Conservation (phyloP, 2,329 filamentous ascomycete genomes). For the Microcyclospora pomicola region DNA sequence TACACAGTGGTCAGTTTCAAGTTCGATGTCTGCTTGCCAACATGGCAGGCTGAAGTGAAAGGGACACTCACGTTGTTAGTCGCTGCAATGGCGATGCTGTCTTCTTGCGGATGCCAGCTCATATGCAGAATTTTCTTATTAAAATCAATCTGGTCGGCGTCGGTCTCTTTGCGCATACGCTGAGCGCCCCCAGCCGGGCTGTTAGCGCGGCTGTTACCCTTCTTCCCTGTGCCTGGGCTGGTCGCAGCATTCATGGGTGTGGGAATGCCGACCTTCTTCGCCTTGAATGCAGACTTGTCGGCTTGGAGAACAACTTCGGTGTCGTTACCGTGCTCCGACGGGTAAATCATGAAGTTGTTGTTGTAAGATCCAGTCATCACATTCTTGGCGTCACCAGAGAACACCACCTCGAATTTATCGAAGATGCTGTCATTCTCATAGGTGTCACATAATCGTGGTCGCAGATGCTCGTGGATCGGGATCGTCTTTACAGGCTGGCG, state of each 20-base stretch:
- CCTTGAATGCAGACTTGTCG: conserved; percentile 98
- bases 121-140: conserved; percentile 99
- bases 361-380: conserved; percentile 99
- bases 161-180: conserved; percentile 96
- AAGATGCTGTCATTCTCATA: conserved; percentile 99
- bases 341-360: conserved; percentile 99
- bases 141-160: conserved; percentile 98
- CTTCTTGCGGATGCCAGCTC: conserved; percentile 99
- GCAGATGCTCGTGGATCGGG: conserved; percentile 92
- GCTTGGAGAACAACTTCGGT: conserved; percentile 95
- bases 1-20: conserved; percentile 13
- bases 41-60: background rate
- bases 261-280: conserved; percentile 96
- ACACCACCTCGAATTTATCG: conserved; percentile 98
- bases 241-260: conserved; percentile 85
- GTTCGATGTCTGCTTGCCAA: conserved; percentile 6
- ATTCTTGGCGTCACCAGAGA: conserved; percentile 95
- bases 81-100: conserved; percentile 97
- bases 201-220: conserved; percentile 81
- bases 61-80: conserved; percentile 81
- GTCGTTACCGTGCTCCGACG: conserved; percentile 87
- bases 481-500: conserved; percentile 95
- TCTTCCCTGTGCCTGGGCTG: conserved; percentile 40
- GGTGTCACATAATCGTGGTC: conserved; percentile 87
- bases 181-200: conserved; percentile 81